phyloP scores from a whole-genome alignment of 2,329 filamentous ascomycete genomes.

The Rhynchosporium secalis region DNA sequence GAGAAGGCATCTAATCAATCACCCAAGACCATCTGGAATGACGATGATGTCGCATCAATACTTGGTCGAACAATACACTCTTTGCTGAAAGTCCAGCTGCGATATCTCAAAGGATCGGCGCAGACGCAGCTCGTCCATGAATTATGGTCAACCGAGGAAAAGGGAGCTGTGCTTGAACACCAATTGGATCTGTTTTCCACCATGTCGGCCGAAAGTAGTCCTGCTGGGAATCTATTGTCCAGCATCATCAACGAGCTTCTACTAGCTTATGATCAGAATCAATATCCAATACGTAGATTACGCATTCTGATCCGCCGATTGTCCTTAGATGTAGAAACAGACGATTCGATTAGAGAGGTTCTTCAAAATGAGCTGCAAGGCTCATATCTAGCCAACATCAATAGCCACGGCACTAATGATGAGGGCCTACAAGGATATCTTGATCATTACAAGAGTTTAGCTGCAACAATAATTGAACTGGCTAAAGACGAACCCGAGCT shows the following conservation, averaged over 20 bases:
- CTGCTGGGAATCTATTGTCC: constrained; percentile 25
- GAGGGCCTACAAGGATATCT: constrained; percentile 31
- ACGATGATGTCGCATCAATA: constrained; percentile 49
- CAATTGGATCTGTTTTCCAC: constrained; percentile 49
- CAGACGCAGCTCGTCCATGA: constrained; percentile 41
- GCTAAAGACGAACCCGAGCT: constrained; percentile 31
- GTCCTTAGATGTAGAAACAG: constrained; percentile 25
- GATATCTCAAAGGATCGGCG: constrained; percentile 58
- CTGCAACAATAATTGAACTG: constrained; percentile 34
- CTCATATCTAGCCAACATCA: constrained; percentile 9
- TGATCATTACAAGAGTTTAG: constrained; percentile 33
- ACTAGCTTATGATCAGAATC: constrained; percentile 31
- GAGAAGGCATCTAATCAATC: constrained; percentile 50
- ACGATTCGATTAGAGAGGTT: constrained; percentile 18
- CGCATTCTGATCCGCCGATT: constrained; percentile 34
- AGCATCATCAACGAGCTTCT: constrained; percentile 32
- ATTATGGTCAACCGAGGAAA: constrained; percentile 49
- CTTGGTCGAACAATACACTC: constrained; percentile 61
- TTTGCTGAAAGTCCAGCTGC: constrained; percentile 59
- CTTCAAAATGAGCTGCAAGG: constrained; percentile 23
- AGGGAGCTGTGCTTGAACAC: constrained; percentile 61
- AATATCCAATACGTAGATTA: constrained; percentile 38
- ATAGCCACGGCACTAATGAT: constrained; percentile 32
- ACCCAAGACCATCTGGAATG: constrained; percentile 54
- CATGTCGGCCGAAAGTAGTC: constrained; percentile 24